Percentiles rank a stretch among this genome's conserved stretches.
phyloP scores from a whole-genome alignment of 768 basidiomycete genomes.

The Suillus decipiens region DNA sequence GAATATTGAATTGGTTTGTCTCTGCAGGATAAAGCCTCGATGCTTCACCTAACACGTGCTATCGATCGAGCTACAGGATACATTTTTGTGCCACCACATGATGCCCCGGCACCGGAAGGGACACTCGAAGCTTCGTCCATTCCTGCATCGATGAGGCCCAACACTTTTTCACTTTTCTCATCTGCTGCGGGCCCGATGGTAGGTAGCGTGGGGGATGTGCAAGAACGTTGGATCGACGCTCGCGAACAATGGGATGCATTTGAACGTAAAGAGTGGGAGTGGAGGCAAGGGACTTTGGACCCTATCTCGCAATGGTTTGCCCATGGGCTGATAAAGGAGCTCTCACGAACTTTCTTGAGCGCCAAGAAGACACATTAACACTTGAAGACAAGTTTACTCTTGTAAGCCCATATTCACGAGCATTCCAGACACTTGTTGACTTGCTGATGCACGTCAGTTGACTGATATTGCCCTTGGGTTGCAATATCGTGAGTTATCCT shows the following conservation, averaged over 20 bases:
- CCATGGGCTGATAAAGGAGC: slow-evolving; percentile 22
- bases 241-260: slow-evolving; percentile 80
- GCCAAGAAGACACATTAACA: slow-evolving; percentile 5
- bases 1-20: background rate
- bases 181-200: slow-evolving; percentile 58
- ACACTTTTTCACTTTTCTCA: slow-evolving; percentile 67
- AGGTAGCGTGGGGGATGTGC: slow-evolving; percentile 71
- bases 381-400: slow-evolving; percentile 18
- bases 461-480: background rate
- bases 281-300: slow-evolving; percentile 22
- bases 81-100: slow-evolving; percentile 70
- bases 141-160: slow-evolving; percentile 52
- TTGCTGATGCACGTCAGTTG: background rate
- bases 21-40: slow-evolving; percentile 86
- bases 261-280: slow-evolving; percentile 66
- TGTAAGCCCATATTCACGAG: slow-evolving; percentile 12
- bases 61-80: slow-evolving; percentile 95
- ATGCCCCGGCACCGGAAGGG: slow-evolving; percentile 33
- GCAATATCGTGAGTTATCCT: background rate
- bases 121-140: slow-evolving; percentile 31
- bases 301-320: slow-evolving; percentile 23
- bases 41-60: slow-evolving; percentile 81
- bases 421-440: background rate
- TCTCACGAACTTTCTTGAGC: slow-evolving; percentile 17
- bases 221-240: slow-evolving; percentile 93